A percentile compares a stretch with the other conserved stretches of the same genome.
Conservation (phyloP, 352 stramenopile genomes). For the Phytophthora sojae region DNA sequence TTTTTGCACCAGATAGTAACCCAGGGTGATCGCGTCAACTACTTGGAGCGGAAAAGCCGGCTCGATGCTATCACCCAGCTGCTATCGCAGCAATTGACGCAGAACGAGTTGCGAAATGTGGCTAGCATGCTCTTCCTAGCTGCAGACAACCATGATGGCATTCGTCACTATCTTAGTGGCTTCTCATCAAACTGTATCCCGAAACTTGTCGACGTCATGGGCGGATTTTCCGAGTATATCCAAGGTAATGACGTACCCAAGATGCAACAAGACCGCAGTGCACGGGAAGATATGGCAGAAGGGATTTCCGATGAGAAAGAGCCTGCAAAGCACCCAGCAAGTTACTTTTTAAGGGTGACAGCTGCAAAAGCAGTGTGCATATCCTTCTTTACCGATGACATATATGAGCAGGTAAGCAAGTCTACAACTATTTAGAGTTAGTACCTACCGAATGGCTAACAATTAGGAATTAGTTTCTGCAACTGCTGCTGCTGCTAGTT, state of each 20-base stretch:
- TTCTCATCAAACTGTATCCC: slow-evolving; percentile 29
- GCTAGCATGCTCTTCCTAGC: slow-evolving; percentile 22
- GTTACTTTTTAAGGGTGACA: slow-evolving; percentile 23
- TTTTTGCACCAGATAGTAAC: slow-evolving; percentile 29
- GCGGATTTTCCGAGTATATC: slow-evolving; percentile 20
- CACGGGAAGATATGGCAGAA: background rate
- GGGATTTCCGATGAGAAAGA: background rate
- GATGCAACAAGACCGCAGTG: background rate
- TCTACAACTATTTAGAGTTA: background rate
- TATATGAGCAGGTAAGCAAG: slow-evolving; percentile 43
- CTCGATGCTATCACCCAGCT: slow-evolving; percentile 21
- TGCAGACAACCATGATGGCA: slow-evolving; percentile 12
- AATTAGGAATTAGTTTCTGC: slow-evolving; percentile 14
- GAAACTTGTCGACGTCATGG: slow-evolving; percentile 21
- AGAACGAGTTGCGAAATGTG: slow-evolving; percentile 28
- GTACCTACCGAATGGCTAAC: background rate
- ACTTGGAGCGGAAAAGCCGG: slow-evolving; percentile 16
- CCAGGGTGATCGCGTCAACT: slow-evolving; percentile 11
- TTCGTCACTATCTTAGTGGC: slow-evolving; percentile 24
- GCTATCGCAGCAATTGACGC: slow-evolving; percentile 22
- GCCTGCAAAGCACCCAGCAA: background rate
- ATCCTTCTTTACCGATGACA: slow-evolving; percentile 42
- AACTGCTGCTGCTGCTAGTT: slow-evolving; percentile 23
- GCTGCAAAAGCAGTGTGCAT: slow-evolving; percentile 31
- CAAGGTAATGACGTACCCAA: background rate